These are phyloP conservation scores for Scalesia atractyloides DNA, from an alignment of 129 eudicot genomes.

Conservation along the genomic window DNA sequence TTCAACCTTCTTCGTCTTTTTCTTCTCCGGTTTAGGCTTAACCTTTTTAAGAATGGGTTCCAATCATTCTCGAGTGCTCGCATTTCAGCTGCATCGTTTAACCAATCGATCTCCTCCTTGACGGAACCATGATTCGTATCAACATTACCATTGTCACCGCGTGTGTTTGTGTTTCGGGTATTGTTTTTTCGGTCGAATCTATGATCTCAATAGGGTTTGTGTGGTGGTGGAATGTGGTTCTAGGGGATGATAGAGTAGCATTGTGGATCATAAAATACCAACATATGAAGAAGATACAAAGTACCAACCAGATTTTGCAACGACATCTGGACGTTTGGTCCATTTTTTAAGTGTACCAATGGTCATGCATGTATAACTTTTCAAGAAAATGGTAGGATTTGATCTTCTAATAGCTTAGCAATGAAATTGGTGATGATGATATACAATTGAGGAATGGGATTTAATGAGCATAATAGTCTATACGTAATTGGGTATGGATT, in stretches of 20 bases:
- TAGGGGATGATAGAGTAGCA: constrained; percentile 27
- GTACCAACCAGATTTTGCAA: constrained; percentile 53
- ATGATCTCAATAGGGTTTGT: constrained; percentile 21
- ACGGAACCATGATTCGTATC: background rate
- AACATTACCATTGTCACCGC: background rate
- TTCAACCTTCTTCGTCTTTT: background rate
- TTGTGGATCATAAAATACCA: constrained; percentile 66
- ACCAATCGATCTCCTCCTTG: constrained; percentile 36
- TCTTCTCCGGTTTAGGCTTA: constrained; percentile 24
- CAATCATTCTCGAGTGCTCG: constrained; percentile 39
- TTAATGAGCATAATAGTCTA: no score
- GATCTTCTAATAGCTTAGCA: background rate
- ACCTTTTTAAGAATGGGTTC: constrained; percentile 37
- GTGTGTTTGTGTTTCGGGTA: background rate
- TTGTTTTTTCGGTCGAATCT: constrained; percentile 9
- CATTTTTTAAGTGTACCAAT: constrained; percentile 26
- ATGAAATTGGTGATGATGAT: background rate
- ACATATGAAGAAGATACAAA: constrained; percentile 44
- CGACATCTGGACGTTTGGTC: constrained; percentile 41
- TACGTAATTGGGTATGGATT: no score
- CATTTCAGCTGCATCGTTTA: constrained; percentile 29
- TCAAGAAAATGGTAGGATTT: background rate
- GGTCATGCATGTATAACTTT: background rate
- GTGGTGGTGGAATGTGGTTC: constrained; percentile 22
- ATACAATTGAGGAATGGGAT: no score